Evolutionary conservation across 1,284 basidiomycete genomes (phyloP).

Genomic region (Tremellales sp.): DNA sequence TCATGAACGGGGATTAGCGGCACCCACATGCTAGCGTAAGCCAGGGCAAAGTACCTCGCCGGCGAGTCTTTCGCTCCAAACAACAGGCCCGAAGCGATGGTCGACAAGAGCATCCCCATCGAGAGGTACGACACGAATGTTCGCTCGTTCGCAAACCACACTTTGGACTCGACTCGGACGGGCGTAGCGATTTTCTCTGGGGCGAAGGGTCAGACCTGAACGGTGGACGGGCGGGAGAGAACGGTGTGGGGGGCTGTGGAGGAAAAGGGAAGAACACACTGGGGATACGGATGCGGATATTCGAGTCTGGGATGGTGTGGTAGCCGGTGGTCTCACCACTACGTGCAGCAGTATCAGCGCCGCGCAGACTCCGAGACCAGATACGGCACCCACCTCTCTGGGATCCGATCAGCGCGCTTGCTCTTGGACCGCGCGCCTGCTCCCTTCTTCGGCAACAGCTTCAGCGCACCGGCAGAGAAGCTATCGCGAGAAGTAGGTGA

Average conservation of each 20-base stretch:
- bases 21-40: constrained; percentile 69
- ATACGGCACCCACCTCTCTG: constrained; percentile 36
- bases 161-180: constrained; percentile 91
- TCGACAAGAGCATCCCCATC: constrained; percentile 76
- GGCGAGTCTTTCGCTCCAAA: constrained; percentile 58
- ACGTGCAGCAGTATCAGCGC: not conserved
- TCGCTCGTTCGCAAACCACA: constrained; percentile 98
- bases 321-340: constrained; percentile 38
- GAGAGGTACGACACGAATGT: constrained; percentile 93
- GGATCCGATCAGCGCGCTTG: constrained; percentile 45
- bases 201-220: not conserved
- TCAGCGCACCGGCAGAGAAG: constrained; percentile 43
- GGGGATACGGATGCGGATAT: constrained; percentile 37
- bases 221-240: too few relatives aligned
- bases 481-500: constrained; percentile 20
- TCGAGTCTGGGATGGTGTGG: constrained; percentile 44
- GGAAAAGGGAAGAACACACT: constrained; percentile 21
- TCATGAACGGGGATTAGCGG: not conserved
- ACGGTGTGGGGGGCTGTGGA: too few relatives aligned
- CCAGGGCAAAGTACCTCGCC: constrained; percentile 74
- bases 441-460: constrained; percentile 37
- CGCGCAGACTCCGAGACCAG: not conserved
- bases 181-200: constrained; percentile 78
- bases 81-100: constrained; percentile 73
- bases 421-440: constrained; percentile 36